A percentile compares a stretch with the other conserved stretches of the same genome.
Evolutionary conservation across 371 early-diverging fungal genomes (phyloP).

Genomic region (Rhizopus arrhizus): DNA sequence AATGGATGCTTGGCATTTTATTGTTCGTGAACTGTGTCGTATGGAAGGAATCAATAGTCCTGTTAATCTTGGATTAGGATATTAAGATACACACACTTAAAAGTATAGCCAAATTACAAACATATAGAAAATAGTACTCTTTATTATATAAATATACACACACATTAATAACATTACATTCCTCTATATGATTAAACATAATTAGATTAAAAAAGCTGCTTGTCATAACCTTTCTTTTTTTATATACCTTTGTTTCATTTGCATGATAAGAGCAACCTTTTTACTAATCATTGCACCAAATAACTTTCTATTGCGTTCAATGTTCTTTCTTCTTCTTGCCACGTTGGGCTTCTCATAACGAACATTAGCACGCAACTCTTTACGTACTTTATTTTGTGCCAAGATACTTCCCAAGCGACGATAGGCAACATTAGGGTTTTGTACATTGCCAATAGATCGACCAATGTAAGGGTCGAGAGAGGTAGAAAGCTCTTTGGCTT

Average conservation of each 20-base stretch:
- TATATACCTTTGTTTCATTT: constrained; percentile 59
- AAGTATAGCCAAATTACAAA: background rate
- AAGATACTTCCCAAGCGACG: constrained; percentile 47
- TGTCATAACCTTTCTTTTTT: background rate
- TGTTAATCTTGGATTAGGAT: constrained; percentile 43
- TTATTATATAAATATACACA: constrained; percentile 5
- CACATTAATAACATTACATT: constrained; percentile 17
- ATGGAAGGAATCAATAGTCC: constrained; percentile 42
- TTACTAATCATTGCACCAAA: constrained; percentile 58
- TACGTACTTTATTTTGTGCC: constrained; percentile 48
- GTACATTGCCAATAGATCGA: constrained; percentile 46
- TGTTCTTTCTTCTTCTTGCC: constrained; percentile 53
- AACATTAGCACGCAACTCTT: constrained; percentile 46
- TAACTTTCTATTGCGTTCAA: constrained; percentile 50
- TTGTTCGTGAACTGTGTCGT: constrained; percentile 55
- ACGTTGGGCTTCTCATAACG: constrained; percentile 63
- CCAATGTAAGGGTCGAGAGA: constrained; percentile 51
- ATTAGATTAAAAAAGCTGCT: background rate
- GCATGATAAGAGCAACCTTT: constrained; percentile 63
- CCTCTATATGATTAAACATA: constrained; percentile 17
- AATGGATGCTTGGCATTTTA: constrained; percentile 61
- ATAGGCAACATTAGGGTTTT: constrained; percentile 47
- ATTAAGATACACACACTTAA: constrained; percentile 22
- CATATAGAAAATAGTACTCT: background rate
- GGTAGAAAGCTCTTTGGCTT: constrained; percentile 30